Conservation (phyloP, 2,329 filamentous ascomycete species). For the Alternaria burnsii region DNA sequence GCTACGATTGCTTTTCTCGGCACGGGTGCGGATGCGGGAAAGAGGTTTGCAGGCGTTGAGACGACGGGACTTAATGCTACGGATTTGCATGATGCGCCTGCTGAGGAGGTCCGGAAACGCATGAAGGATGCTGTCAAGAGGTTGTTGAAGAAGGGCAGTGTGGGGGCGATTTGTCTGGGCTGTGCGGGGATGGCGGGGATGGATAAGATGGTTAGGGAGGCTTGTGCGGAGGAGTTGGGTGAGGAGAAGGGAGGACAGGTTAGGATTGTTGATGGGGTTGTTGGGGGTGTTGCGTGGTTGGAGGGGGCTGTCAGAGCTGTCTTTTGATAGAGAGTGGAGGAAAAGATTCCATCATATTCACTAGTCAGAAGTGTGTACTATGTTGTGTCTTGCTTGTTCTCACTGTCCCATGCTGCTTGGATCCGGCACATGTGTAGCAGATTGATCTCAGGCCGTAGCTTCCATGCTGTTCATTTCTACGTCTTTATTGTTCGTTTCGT, state of each 20-base stretch:
- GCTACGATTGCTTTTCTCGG: conserved; percentile 74
- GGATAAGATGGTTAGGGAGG: conserved; percentile 76
- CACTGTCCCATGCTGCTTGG: no score
- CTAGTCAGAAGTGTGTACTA: no score
- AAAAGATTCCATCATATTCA: no score
- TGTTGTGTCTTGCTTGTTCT: no score
- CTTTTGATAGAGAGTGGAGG: conserved; percentile 35
- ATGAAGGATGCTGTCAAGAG: conserved; percentile 75
- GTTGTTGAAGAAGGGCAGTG: conserved; percentile 65
- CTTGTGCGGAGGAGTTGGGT: conserved; percentile 71
- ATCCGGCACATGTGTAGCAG: no score
- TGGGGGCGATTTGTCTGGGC: conserved; percentile 79
- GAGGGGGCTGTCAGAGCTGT: conserved; percentile 59
- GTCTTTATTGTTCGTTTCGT: no score
- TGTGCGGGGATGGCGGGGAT: conserved; percentile 93
- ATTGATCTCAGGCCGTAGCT: no score
- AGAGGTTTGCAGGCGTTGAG: conserved; percentile 78
- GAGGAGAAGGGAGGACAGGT: conserved; percentile 66
- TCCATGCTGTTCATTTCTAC: no score
- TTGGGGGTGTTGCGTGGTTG: conserved; percentile 71
- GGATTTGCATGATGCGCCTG: conserved; percentile 76
- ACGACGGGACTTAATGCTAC: conserved; percentile 82
- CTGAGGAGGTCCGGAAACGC: conserved; percentile 69
- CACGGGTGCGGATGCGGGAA: conserved; percentile 43
- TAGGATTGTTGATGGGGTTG: conserved; percentile 81